Base-by-base conservation (phyloP, 495 filamentous ascomycete genomes). In the Penicillium samsonianum region DNA sequence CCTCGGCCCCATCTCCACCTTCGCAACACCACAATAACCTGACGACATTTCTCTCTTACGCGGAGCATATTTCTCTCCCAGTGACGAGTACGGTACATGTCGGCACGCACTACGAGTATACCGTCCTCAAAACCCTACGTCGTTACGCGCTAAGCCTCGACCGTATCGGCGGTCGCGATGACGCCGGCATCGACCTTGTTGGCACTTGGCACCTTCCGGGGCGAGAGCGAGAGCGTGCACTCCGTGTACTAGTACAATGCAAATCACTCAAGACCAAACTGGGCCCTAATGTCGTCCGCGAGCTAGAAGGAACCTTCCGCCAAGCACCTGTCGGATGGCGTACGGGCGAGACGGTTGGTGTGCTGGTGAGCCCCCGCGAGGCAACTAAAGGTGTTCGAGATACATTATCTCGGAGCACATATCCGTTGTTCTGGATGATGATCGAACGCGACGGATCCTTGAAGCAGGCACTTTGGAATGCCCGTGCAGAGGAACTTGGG, bases 111-210 rank as follows among this genome's bases (percentile, higher is more conserved):
- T 88, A 82, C 76, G 88, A 90, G 74, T 96, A 97, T 74, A 89
- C 84, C 7, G 85, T 88, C 9, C 81, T 82, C 38, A 57, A 67
- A n/a, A 75, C 83, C 16, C 84, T 97, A 1, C 67, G 78, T 9
- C 71, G 67, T 7, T 80, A 86, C 40, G 84, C 81, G 38, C 89
- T 98, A 74, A 64, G 67, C 28, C 81, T 97, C 5, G 75, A 78
- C 44, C 87, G 90, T 43, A 82, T 87, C 16, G 94, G 94, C 60
- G 88, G 89, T 37, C 77, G 75, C 26, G 82, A 82, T 16, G 92
- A 98, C 72, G 77, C 73, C 48, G 93, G 93, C 31, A 89, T 96
- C 65, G 93, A 98, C 69, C 81, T 97, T 0, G 73, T 91, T 3
- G 92, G 92, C 22, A 83, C 83, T 17, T 98, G 93, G 93, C 71